Conservation (phyloP, 2,329 filamentous ascomycete species). For the Sporothrix dimorphospora region DNA sequence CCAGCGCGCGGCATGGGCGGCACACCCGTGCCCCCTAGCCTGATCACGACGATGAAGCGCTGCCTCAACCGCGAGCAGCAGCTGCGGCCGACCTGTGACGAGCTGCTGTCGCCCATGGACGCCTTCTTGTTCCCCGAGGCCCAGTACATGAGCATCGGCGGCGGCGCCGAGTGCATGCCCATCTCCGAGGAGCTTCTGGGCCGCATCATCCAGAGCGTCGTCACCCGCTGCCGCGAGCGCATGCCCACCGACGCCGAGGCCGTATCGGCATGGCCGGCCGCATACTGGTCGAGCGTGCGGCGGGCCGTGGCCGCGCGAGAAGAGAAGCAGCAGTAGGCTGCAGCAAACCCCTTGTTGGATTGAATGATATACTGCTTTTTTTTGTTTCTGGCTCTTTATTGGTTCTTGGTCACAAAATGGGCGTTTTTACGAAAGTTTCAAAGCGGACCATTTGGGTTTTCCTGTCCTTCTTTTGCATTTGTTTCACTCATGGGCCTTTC, state of each 20-base stretch:
- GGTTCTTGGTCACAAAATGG: slow-evolving; percentile 8
- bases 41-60: slow-evolving; percentile 64
- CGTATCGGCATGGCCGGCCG: slow-evolving; percentile 59
- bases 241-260: slow-evolving; percentile 63
- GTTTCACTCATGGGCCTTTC: slow-evolving; percentile 11
- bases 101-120: slow-evolving; percentile 62
- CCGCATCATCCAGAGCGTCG: slow-evolving; percentile 65
- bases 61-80: slow-evolving; percentile 66
- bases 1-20: slow-evolving; percentile 70
- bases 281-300: slow-evolving; percentile 63
- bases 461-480: background rate
- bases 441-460: background rate
- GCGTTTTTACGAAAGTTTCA: slow-evolving; percentile 1
- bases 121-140: slow-evolving; percentile 66
- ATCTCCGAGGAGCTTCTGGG: slow-evolving; percentile 65
- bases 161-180: slow-evolving; percentile 52
- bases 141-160: slow-evolving; percentile 34
- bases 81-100: slow-evolving; percentile 64
- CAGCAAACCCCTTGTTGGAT: background rate
- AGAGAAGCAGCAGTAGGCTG: slow-evolving; percentile 27
- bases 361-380: background rate
- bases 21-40: slow-evolving; percentile 59
- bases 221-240: slow-evolving; percentile 59
- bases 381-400: slow-evolving; percentile 12
- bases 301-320: slow-evolving; percentile 51